These are phyloP conservation scores for Mycena galericulata DNA, from an alignment of 768 basidiomycete genomes.

Conservation along the genomic window DNA sequence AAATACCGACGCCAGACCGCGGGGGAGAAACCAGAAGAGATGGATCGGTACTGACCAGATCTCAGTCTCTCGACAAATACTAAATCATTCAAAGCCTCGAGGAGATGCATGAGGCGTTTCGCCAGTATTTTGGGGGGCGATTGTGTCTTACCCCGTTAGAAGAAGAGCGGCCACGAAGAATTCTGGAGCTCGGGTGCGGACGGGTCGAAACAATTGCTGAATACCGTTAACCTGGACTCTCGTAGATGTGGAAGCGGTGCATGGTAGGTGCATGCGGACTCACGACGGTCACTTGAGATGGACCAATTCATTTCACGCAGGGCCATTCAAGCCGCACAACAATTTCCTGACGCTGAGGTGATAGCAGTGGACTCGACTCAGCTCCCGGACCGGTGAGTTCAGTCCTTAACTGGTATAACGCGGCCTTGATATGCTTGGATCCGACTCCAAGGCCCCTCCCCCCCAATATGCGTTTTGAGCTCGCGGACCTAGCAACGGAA, in stretches of 20 bases:
- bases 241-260: conserved; percentile 13
- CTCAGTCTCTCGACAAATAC: neutral
- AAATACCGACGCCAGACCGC: no score
- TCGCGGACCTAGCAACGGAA: conserved; percentile 1
- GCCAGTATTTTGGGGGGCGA: neutral
- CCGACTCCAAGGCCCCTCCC: neutral
- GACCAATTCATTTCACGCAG: neutral
- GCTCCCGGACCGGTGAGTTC: neutral
- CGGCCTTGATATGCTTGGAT: neutral
- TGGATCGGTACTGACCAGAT: neutral
- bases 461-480: neutral
- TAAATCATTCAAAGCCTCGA: neutral
- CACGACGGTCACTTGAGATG: no score
- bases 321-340: conserved; percentile 10
- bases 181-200: neutral
- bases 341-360: conserved; percentile 3
- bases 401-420: neutral
- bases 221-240: neutral
- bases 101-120: neutral
- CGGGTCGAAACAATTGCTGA: neutral
- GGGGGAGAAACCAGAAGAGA: neutral
- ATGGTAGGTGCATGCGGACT: neutral
- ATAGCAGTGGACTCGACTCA: neutral
- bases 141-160: neutral
- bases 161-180: neutral